Percentiles rank a stretch among this genome's conserved stretches.
phyloP scores from a whole-genome alignment of 2,329 filamentous ascomycete species.

The Pyrenophora tritici-repentis region DNA sequence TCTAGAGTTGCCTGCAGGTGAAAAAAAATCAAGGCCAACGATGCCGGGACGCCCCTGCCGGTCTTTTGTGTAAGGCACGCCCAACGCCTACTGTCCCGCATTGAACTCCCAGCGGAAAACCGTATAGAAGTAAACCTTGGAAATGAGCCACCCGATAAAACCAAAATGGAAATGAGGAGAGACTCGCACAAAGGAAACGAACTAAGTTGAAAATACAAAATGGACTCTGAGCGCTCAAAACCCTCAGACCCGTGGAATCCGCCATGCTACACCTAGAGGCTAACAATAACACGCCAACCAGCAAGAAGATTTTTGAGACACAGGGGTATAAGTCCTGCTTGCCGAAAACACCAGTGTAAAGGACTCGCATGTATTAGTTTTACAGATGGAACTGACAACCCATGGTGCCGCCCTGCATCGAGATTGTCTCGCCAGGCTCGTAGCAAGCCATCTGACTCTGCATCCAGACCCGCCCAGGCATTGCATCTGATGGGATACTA shows the following conservation, averaged over 20 bases:
- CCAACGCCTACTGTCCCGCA: conserved; percentile 36
- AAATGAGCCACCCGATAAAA: conserved; percentile 16
- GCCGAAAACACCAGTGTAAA: conserved; percentile 44
- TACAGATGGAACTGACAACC: conserved; percentile 30
- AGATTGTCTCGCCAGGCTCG: not conserved
- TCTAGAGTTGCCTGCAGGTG: conserved; percentile 43
- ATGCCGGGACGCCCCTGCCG: conserved; percentile 40
- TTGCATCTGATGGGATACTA: conserved; percentile 7
- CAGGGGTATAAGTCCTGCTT: conserved; percentile 49
- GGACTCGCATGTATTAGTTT: conserved; percentile 38
- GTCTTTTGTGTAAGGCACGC: conserved; percentile 38
- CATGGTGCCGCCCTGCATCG: conserved; percentile 1
- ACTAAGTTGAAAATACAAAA: conserved; percentile 29
- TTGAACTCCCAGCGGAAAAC: conserved; percentile 16
- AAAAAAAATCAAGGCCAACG: conserved; percentile 26
- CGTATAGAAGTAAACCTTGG: conserved; percentile 15
- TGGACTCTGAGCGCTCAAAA: conserved; percentile 22
- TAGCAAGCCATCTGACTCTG: not conserved
- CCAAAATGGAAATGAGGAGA: conserved; percentile 30
- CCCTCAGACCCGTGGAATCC: conserved; percentile 31
- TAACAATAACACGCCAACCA: conserved; percentile 37
- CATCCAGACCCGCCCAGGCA: conserved; percentile 1
- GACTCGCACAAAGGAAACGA: conserved; percentile 32
- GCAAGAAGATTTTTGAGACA: conserved; percentile 43
- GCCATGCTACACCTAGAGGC: conserved; percentile 32